Evolutionary conservation across 345 rosid genomes (phyloP), one percentile per base, ranked within the genome.

Genomic region (Salix caprea): DNA sequence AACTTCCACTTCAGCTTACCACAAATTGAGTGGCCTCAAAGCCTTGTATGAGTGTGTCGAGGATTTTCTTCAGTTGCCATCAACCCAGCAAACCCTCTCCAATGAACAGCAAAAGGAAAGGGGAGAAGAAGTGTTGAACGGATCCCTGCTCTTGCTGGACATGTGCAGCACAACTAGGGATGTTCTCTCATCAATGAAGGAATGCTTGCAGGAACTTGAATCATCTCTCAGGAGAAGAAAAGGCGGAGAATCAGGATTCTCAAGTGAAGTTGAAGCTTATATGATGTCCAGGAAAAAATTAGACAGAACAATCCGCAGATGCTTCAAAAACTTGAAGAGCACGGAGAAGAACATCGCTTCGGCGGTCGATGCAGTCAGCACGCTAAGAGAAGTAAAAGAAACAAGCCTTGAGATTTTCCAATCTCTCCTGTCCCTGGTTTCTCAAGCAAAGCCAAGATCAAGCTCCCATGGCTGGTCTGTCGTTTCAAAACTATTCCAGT

Each of bases 131-230:
- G 6, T 74, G 34, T 44, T 65, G 70, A 54, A 46, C n/a, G 70
- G 77, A 65, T 65, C 77, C 2, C 70, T 64, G 7, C 48, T 56
- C 70, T 44, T 74, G 70, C 19, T 65, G 36, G 77, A 74, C 24
- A 14, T 65, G 4, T 65, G 77, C 54, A 42, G 70, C 30, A 30
- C 70, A 14, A 65, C 62, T 15, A 74, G 62, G 48, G 64, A 65
- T 46, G 54, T 74, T 65, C 44, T 64, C 60, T 74, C 77, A n/a
- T 69, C 66, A 65, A 65, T 46, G 50, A 74, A 65, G 42, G 77
- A 21, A 46, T 50, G 19, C 40, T n/a, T 73, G 5, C 44, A 73
- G 40, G 58, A 62, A 18, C 70, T 74, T 18, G 70, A 74, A 42
- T 74, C 76, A 6, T 64, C 70, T 23, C 70, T 64, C 5, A 54